Conservation (phyloP, 176 grass and related monocot species). For the Dactylis glomerata region DNA sequence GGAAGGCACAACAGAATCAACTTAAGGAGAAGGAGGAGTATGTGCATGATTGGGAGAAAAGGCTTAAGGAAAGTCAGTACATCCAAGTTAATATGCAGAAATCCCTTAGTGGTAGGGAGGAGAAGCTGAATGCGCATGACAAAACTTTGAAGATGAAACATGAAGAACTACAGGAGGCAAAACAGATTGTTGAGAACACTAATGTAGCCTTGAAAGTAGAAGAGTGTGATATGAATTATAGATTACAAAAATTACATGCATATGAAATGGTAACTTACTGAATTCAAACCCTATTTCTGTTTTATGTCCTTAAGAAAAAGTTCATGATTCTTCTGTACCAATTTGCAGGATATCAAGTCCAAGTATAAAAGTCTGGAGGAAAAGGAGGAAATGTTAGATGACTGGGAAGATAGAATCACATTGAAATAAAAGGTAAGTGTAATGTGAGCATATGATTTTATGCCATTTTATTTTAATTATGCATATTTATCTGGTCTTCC, state of each 20-base stretch:
- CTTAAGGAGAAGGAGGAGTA: conserved; percentile 60
- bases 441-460: background rate
- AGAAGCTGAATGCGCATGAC: conserved; percentile 49
- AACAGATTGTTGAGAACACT: conserved; percentile 12
- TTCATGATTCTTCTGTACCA: conserved; percentile 1
- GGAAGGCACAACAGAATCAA: conserved; percentile 64
- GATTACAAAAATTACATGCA: conserved; percentile 22
- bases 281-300: background rate
- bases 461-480: background rate
- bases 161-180: conserved; percentile 46
- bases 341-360: conserved; percentile 37
- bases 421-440: conserved; percentile 46
- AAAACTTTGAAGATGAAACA: conserved; percentile 40
- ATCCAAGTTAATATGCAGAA: conserved; percentile 24
- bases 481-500: background rate
- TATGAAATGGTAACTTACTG: conserved; percentile 52
- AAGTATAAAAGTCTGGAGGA: conserved; percentile 34
- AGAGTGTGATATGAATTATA: conserved; percentile 37
- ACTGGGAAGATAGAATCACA: conserved; percentile 36
- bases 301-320: background rate
- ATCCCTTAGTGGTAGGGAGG: conserved; percentile 47
- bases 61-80: conserved; percentile 6
- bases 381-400: conserved; percentile 43
- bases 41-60: conserved; percentile 69
- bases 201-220: conserved; percentile 40